Evolutionary conservation across 495 filamentous ascomycete species (phyloP), one percentile per base, ranked within the genome.

Genomic region (Aspergillus sclerotiicarbonarius): DNA sequence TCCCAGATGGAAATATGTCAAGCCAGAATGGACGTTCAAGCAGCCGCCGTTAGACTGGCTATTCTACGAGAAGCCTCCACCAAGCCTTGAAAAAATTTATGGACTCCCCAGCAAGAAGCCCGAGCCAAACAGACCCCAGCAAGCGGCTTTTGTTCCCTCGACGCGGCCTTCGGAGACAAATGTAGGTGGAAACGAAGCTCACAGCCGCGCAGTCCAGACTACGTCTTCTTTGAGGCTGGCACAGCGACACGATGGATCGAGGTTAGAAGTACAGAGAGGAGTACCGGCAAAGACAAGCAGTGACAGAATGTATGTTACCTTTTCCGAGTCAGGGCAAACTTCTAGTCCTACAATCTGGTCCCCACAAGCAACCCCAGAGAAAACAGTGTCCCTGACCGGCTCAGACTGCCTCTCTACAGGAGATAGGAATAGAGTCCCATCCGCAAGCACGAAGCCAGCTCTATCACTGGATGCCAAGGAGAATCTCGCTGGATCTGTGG

Each of bases 221-320:
- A 51, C 50, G 16, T 35, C 51, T 6, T 58, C 50, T 21, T 55
- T 32, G 30, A 50, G 50, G 12, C 20, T 51, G 2, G 21, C 20
- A 30, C 49, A 50, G 16, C 50, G 25, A 13, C 29, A 51, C 13
- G 16, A 32, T 8, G 25, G 3, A 7, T 16, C 31, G 47, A 6
- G n/a, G 0, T 7, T 15, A 20, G 29, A 53, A 7, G 47, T 48
- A 57, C 41, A 35, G 39, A 43, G 32, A 48, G 33, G 19, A 39
- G 16, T 35, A 21, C n/a, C 44, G 35, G 31, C 19, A 41, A 32
- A 16, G 31, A 3, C 25, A 31, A 32, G 5, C 12, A 32, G 25
- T 2, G 12, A 32, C 8, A 37, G 10, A 6, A 15, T 32, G 13
- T 32, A 47, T 21, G 54, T 21, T 39, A 15, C 16, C 8, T 39